Base-by-base conservation (phyloP, 208 protist genomes). In the Acanthamoeba triangularis region DNA sequence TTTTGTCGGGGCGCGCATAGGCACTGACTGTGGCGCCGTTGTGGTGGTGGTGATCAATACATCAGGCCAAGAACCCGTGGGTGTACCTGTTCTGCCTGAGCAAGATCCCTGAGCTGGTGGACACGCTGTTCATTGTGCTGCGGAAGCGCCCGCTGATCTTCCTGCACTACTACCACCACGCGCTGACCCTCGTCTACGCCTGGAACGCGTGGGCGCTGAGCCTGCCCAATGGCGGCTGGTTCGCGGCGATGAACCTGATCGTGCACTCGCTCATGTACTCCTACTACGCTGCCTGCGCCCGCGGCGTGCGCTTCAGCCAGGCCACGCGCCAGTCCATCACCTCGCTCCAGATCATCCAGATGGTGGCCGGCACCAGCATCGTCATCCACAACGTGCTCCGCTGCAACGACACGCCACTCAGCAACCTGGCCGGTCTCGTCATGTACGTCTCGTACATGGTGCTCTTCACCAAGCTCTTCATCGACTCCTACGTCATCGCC, bases 241-340 rank as follows among this genome's bases (percentile, higher is more conserved):
- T 99, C 82, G 97, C 98, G 20, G 96, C 97, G 25, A 99, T 99
- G 98, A 99, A 99, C 96, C 98, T 98, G 96, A 96, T 90, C n/a
- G 98, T 99, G 52, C 99, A 99, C 97, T 97, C 98, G 16, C 96
- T 99, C 96, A 99, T 99, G 98, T 99, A 99, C 96, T 96, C 97
- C 4, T 99, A 99, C 97, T 99, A 99, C 96, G 98, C 98, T 67
- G 61, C 99, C 52, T 98, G 97, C 93, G 96, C 97, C 3, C 97
- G 96, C 65, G 97, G 98, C 18, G 76, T 59, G 14, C 96, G 74
- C 33, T 49, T 90, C 69, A 95, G 47, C 52, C 59, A 90, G 80
- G 59, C 33, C 14, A 25, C n/a, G 44, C 49, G 47, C 44, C 37
- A 49, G 37, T 0, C n/a, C n/a, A 85, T 95, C 65, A 94, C 94